These are phyloP conservation scores for Omphalotus guepiniiformis DNA, from an alignment of 768 basidiomycete species.

Conservation along the genomic window DNA sequence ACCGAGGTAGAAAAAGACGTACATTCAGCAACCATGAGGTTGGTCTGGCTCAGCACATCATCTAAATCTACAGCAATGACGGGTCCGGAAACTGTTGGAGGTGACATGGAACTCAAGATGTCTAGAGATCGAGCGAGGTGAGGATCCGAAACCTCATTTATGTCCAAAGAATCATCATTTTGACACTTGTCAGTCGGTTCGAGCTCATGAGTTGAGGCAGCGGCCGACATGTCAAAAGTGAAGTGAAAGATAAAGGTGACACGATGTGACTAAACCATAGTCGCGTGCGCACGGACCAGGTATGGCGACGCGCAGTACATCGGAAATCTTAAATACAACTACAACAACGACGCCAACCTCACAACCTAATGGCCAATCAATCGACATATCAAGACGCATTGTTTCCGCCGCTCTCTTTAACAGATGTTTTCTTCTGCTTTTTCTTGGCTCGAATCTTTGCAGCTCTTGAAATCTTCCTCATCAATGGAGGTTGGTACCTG, in stretches of 20 bases:
- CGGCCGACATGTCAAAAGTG: constrained; percentile 9
- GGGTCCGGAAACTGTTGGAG: constrained; percentile 26
- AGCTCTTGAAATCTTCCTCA: constrained; percentile 52
- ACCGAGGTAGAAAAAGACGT: constrained; percentile 18
- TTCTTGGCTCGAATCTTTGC: constrained; percentile 54
- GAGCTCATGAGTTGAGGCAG: constrained; percentile 9
- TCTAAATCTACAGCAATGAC: constrained; percentile 65
- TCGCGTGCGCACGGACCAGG: no score
- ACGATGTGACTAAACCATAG: no score
- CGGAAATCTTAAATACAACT: no score
- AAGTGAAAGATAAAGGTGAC: no score
- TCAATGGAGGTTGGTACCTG: constrained; percentile 55
- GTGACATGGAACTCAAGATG: constrained; percentile 14
- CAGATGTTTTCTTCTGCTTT: constrained; percentile 29
- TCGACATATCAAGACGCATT: no score
- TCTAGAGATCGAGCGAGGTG: constrained; percentile 24
- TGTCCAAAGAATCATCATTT: constrained; percentile 22
- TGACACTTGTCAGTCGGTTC: no score
- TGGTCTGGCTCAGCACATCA: constrained; percentile 66
- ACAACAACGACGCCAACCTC: no score
- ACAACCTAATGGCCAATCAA: no score
- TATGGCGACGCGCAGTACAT: no score
- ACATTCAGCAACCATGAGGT: constrained; percentile 54
- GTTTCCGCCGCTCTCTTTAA: not conserved
- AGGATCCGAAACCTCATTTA: constrained; percentile 16